Percentiles rank a stretch among this genome's conserved stretches.
phyloP scores from a whole-genome alignment of 495 filamentous ascomycete genomes.

The Penicillium soppii region DNA sequence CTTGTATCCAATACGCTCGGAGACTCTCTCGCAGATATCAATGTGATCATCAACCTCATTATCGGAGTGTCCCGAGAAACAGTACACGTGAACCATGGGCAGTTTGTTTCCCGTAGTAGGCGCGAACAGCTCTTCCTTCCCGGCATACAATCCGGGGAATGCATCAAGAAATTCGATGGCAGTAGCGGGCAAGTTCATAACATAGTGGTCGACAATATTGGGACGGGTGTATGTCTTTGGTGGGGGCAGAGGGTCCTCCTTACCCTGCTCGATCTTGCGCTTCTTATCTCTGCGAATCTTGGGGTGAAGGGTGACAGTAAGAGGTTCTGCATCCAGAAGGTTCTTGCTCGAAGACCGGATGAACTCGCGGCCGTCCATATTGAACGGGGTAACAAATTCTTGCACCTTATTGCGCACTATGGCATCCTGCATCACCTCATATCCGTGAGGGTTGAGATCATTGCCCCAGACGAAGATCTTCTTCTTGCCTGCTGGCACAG shows the following conservation, averaged over 20 bases:
- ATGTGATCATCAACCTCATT: conserved; percentile 58
- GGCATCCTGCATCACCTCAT: conserved; percentile 64
- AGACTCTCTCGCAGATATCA: conserved; percentile 70
- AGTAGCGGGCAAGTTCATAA: conserved; percentile 94
- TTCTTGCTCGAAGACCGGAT: conserved; percentile 65
- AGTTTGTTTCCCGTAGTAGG: conserved; percentile 57
- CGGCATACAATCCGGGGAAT: conserved; percentile 78
- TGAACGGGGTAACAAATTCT: conserved; percentile 73
- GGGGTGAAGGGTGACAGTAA: conserved; percentile 44
- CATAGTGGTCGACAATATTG: conserved; percentile 76
- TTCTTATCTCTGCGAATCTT: conserved; percentile 30
- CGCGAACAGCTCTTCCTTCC: conserved; percentile 62
- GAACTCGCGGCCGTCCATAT: conserved; percentile 77
- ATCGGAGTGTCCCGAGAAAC: conserved; percentile 76
- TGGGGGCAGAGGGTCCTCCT: conserved; percentile 29
- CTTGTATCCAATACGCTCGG: conserved; percentile 56
- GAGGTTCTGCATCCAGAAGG: conserved; percentile 53
- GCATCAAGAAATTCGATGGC: conserved; percentile 83
- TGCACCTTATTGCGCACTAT: conserved; percentile 76
- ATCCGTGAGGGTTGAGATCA: conserved; percentile 92
- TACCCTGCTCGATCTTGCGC: conserved; percentile 14
- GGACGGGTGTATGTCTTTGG: conserved; percentile 56
- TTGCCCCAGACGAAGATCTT: conserved; percentile 95
- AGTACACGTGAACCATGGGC: conserved; percentile 88
- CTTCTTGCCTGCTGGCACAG: conserved; percentile 85